These are phyloP conservation scores for Solanum hybrid DNA, from an alignment of 305 asterid genomes.

Conservation along the genomic window DNA sequence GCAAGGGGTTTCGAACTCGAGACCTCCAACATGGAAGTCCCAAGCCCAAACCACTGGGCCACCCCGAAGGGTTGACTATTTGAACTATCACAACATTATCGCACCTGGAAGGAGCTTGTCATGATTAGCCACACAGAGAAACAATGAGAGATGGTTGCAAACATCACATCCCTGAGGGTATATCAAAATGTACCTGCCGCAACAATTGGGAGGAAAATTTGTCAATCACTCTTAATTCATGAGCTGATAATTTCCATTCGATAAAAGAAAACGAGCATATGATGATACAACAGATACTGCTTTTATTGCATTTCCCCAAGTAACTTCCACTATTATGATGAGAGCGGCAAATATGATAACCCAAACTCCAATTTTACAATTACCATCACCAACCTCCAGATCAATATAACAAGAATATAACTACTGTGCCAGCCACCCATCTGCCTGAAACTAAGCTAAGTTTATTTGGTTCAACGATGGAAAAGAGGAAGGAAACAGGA, in stretches of 20 bases:
- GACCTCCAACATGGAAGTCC: no score
- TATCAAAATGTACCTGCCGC: constrained; percentile 82
- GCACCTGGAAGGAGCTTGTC: constrained; percentile 97
- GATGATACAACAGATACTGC: neutral
- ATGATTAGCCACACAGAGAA: constrained; percentile 96
- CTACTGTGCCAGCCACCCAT: neutral
- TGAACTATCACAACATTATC: neutral
- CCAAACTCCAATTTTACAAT: neutral
- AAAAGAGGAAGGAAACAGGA: neutral
- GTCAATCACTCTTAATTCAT: neutral
- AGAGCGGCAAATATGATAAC: neutral
- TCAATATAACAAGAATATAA: neutral
- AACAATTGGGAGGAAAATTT: neutral
- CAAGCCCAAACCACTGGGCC: no score
- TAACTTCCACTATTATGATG: neutral
- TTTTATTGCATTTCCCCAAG: neutral
- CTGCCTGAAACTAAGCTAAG: neutral
- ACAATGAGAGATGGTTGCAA: constrained; percentile 91
- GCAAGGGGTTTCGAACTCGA: no score
- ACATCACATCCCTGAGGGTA: constrained; percentile 99
- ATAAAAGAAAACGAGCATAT: neutral
- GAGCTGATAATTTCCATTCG: neutral
- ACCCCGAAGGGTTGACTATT: neutral
- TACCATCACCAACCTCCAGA: neutral
- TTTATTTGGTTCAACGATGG: neutral